Conservation (phyloP, 495 filamentous ascomycete genomes). For the Neurospora discreta region DNA sequence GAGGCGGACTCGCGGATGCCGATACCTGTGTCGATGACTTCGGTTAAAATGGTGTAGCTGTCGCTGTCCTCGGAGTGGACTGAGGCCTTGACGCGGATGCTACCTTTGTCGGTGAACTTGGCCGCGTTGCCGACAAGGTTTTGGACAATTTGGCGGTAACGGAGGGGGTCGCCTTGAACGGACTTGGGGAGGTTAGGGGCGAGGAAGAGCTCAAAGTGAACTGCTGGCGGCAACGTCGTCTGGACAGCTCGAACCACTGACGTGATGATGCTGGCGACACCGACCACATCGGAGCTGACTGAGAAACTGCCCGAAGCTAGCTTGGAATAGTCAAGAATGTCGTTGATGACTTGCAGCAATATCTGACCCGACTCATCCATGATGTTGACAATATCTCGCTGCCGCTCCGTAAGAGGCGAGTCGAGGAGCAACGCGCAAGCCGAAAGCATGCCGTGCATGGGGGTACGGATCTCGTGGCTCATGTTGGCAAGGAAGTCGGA, state of each 20-base stretch:
- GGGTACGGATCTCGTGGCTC: slow-evolving; percentile 42
- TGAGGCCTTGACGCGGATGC: slow-evolving; percentile 22
- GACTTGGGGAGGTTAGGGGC: slow-evolving; percentile 28
- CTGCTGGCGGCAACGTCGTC: slow-evolving; percentile 21
- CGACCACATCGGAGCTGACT: slow-evolving; percentile 33
- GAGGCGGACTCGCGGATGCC: slow-evolving; percentile 54
- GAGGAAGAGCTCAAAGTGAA: slow-evolving; percentile 27
- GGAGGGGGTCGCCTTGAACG: slow-evolving; percentile 35
- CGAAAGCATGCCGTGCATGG: slow-evolving; percentile 43
- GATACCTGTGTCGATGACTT: slow-evolving; percentile 68
- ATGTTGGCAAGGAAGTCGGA: slow-evolving; percentile 57
- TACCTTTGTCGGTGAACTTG: slow-evolving; percentile 39
- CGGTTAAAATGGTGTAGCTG: slow-evolving; percentile 38
- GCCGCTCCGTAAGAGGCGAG: slow-evolving; percentile 23
- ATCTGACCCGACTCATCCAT: slow-evolving; percentile 39
- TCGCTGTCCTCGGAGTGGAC: slow-evolving; percentile 28
- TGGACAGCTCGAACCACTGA: slow-evolving; percentile 42
- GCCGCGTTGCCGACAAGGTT: slow-evolving; percentile 37
- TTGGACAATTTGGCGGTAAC: slow-evolving; percentile 37
- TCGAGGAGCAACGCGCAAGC: slow-evolving; percentile 35
- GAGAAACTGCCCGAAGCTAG: slow-evolving; percentile 34
- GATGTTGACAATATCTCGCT: slow-evolving; percentile 35
- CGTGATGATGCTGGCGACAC: slow-evolving; percentile 33
- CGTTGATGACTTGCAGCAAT: slow-evolving; percentile 39
- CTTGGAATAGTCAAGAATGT: slow-evolving; percentile 43